These are phyloP conservation scores for Phaeosphaeriaceae sp. DNA, from an alignment of 2,329 filamentous ascomycete genomes.

Conservation along the genomic window DNA sequence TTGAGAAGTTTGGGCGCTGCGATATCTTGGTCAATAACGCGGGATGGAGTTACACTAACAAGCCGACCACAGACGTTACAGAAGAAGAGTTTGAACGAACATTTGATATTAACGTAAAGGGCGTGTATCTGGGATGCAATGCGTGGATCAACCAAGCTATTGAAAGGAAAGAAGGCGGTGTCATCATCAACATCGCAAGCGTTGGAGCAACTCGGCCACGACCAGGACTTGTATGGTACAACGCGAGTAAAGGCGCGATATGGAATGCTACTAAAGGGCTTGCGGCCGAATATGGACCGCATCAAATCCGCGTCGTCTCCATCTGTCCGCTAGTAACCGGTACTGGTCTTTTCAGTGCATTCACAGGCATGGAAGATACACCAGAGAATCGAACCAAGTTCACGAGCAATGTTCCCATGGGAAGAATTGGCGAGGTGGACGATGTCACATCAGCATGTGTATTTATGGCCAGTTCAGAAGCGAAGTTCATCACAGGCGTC, in stretches of 20 bases:
- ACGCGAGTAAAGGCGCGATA: slow-evolving; percentile 71
- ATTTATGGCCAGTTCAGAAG: slow-evolving; percentile 65
- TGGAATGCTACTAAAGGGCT: slow-evolving; percentile 69
- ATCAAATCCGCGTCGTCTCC: slow-evolving; percentile 75
- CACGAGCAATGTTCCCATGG: slow-evolving; percentile 64
- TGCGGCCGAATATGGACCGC: slow-evolving; percentile 74
- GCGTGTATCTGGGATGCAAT: slow-evolving; percentile 66
- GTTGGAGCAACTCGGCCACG: slow-evolving; percentile 68
- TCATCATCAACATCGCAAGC: slow-evolving; percentile 70
- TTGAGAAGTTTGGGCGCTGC: slow-evolving; percentile 61
- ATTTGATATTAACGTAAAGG: slow-evolving; percentile 73
- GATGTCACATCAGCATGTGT: slow-evolving; percentile 64
- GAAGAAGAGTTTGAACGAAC: slow-evolving; percentile 71
- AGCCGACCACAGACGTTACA: slow-evolving; percentile 67
- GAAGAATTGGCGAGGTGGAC: slow-evolving; percentile 64
- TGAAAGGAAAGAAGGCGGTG: slow-evolving; percentile 62
- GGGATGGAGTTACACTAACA: slow-evolving; percentile 61
- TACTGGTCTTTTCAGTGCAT: slow-evolving; percentile 67
- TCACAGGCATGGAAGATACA: slow-evolving; percentile 68
- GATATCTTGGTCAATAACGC: slow-evolving; percentile 69
- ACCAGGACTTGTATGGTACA: slow-evolving; percentile 72
- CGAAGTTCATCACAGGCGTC: slow-evolving; percentile 66
- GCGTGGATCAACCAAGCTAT: slow-evolving; percentile 68
- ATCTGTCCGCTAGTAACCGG: slow-evolving; percentile 72
- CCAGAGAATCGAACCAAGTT: slow-evolving; percentile 60